Base-by-base conservation (phyloP, 148 eudicot genomes). In the Vaccinium vitisidaea region DNA sequence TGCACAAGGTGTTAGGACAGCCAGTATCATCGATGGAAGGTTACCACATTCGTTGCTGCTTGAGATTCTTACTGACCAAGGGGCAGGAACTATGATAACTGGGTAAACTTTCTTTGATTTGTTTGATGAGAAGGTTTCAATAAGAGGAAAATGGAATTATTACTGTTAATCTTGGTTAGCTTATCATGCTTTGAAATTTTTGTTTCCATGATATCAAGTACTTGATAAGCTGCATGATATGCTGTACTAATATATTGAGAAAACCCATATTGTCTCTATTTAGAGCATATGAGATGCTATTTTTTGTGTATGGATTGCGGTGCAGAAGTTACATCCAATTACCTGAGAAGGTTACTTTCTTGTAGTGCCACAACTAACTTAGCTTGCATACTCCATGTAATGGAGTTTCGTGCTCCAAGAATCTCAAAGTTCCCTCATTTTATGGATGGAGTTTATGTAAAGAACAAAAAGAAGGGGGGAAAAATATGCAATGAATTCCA, bases 31-130 rank as follows among this genome's bases (percentile, higher is more conserved):
- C 16, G 95, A 95, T 76, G 98, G 96, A 0, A 82, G 98, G 75
- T 23, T 95, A 36, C 90, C 93, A 23, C 96, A 95, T 87, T 95
- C 95, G 8, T 78, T 95, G 83, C 89, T 95, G 16, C 91, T 93
- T 0, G 96, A 95, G 88, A 88, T 93, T 82, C 88, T 94, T 21
- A 95, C 98, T 2, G 96, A 91, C 82, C 91, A 93, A 88, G 98
- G 98, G 8, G 96, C 96, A 71, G 98, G 98, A 50, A 94, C 98
- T 18, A 94, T 94, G 98, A 94, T 94, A 43, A 88, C 94, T 43
- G 96, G 98, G 79, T 94, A 84, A 91, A 39, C 21, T 23, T 80
- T 25, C 55, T 52, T 0, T 39, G 10, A 46, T 21, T 56, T 84
- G 50, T 77, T 15, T 23, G 58, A 0, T 23, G 58, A 21, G 58